Evolutionary conservation across 345 rosid genomes (phyloP).

Genomic region (Aurinia saxatilis): DNA sequence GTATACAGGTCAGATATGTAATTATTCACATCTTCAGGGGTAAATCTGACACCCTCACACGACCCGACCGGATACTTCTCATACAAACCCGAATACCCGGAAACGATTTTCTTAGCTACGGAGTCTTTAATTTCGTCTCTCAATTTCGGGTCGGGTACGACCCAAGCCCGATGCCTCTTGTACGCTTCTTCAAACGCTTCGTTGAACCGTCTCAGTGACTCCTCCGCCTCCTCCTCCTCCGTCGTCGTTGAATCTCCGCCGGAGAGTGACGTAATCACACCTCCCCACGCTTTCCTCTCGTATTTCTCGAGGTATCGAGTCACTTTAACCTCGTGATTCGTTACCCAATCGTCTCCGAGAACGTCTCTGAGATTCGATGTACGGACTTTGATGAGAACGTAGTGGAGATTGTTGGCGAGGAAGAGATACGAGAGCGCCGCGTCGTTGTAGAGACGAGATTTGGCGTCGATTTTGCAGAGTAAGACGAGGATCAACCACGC

Average conservation of each 20-base stretch:
- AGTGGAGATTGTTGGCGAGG: conserved; percentile 57
- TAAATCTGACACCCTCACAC: conserved; percentile 25
- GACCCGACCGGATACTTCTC: conserved; percentile 24
- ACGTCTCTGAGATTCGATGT: conserved; percentile 38
- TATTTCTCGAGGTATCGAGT: conserved; percentile 48
- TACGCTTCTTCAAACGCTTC: conserved; percentile 47
- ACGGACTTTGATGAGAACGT: conserved; percentile 51
- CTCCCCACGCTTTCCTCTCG: conserved; percentile 59
- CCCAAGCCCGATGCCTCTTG: conserved; percentile 50
- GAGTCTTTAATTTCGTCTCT: conserved; percentile 50
- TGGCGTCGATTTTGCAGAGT: conserved; percentile 28
- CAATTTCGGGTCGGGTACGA: conserved; percentile 44
- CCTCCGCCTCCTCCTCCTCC: conserved; percentile 20
- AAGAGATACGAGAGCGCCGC: conserved; percentile 27
- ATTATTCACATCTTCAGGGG: conserved; percentile 60
- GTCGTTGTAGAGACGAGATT: conserved; percentile 29
- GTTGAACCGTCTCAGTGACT: conserved; percentile 40
- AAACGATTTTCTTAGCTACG: conserved; percentile 34
- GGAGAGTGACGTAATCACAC: conserved; percentile 38
- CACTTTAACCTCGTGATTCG: conserved; percentile 48
- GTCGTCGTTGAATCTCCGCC: conserved; percentile 7
- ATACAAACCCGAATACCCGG: conserved; percentile 38
- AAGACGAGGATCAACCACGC: conserved; percentile 26
- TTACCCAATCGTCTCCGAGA: conserved; percentile 59
- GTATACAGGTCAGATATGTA: conserved; percentile 42